These are phyloP conservation scores for Metschnikowia amazonensis DNA, from an alignment of 805 yeast species.

Conservation along the genomic window DNA sequence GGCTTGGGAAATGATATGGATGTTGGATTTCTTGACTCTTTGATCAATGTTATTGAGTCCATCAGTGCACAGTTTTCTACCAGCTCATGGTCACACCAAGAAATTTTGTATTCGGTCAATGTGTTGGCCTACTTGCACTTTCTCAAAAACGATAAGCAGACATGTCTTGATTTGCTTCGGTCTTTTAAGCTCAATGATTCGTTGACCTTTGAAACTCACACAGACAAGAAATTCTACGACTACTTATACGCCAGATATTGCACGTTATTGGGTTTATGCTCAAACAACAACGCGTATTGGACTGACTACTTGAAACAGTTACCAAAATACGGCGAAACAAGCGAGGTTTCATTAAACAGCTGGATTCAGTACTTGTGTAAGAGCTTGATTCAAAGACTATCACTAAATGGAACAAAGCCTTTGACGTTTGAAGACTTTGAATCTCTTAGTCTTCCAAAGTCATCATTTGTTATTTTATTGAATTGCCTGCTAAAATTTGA, in stretches of 20 bases:
- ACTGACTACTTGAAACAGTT: conserved; percentile 25
- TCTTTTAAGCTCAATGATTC: conserved; percentile 10
- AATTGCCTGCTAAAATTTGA: conserved; percentile 26
- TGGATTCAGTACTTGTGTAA: conserved; percentile 33
- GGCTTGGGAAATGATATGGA: not conserved
- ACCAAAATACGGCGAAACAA: conserved; percentile 19
- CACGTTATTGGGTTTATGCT: conserved; percentile 28
- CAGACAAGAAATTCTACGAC: conserved; percentile 24
- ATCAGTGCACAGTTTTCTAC: conserved; percentile 26
- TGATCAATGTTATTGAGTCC: conserved; percentile 26
- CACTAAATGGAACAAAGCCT: conserved; percentile 18
- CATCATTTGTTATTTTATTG: conserved; percentile 25
- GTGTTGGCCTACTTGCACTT: conserved; percentile 35
- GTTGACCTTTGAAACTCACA: conserved; percentile 3
- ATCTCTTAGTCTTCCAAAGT: conserved; percentile 19
- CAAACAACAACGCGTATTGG: conserved; percentile 24
- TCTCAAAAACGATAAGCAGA: conserved; percentile 23
- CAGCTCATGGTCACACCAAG: conserved; percentile 24
- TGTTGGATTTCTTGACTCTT: conserved; percentile 1
- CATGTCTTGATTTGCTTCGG: conserved; percentile 19
- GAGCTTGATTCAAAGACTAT: conserved; percentile 18
- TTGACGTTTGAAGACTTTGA: conserved; percentile 18
- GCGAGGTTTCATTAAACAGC: conserved; percentile 31
- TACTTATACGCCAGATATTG: conserved; percentile 33
- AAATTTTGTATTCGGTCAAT: conserved; percentile 30